Evolutionary conservation across 768 basidiomycete species (phyloP).

Genomic region (Serendipita vermifera): DNA sequence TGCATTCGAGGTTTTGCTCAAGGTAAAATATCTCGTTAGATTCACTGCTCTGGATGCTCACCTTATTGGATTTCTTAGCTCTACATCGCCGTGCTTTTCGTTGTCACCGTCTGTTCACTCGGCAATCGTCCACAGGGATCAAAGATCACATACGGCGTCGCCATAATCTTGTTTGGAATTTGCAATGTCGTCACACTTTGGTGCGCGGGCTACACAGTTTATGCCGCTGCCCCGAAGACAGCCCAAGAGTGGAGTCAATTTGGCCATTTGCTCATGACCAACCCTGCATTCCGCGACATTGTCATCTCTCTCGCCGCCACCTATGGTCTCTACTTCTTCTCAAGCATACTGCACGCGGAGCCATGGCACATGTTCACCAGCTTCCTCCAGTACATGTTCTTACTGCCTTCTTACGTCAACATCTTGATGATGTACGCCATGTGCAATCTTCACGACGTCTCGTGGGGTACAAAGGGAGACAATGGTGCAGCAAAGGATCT

Average conservation of each 20-base stretch:
- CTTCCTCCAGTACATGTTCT: conserved; percentile 84
- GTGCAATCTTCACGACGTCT: conserved; percentile 84
- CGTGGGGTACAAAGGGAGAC: conserved; percentile 89
- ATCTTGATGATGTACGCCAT: conserved; percentile 80
- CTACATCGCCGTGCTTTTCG: conserved; percentile 75
- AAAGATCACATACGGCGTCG: conserved; percentile 68
- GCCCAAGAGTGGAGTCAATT: conserved; percentile 64
- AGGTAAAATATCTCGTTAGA: conserved; percentile 20
- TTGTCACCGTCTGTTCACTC: conserved; percentile 73
- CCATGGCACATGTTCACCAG: conserved; percentile 97
- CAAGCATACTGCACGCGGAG: conserved; percentile 79
- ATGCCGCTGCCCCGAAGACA: conserved; percentile 65
- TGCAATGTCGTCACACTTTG: conserved; percentile 70
- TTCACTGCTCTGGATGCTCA: not conserved
- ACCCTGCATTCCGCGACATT: conserved; percentile 68
- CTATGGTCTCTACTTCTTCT: conserved; percentile 73
- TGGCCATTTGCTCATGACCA: conserved; percentile 47
- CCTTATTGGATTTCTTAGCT: conserved; percentile 35
- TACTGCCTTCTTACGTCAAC: conserved; percentile 71
- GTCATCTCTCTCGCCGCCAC: conserved; percentile 66
- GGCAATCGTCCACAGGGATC: conserved; percentile 85
- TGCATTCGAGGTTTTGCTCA: conserved; percentile 67
- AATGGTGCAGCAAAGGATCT: conserved; percentile 80
- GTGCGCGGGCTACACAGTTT: conserved; percentile 87
- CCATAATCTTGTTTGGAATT: conserved; percentile 66